Evolutionary conservation across 2,329 filamentous ascomycete species (phyloP), one percentile per base, ranked within the genome.

Genomic region (Fragosphaeria purpurea): DNA sequence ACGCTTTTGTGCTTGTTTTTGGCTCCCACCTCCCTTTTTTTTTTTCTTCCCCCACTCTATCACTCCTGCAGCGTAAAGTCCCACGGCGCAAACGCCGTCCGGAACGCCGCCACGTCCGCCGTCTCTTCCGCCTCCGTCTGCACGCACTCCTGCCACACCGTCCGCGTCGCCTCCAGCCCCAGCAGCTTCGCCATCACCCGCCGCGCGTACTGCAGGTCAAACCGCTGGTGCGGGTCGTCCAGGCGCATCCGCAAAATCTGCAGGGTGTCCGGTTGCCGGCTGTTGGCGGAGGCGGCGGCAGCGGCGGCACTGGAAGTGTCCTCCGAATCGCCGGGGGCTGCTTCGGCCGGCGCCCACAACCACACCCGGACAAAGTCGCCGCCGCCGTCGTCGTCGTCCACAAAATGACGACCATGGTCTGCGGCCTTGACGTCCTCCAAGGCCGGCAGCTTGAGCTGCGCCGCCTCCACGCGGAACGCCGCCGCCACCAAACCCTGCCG

Each of bases 131-230:
- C 79, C 51, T 83, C 73, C 1, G 79, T 78, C 69, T 97, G 90
- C 35, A 75, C 77, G 57, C 88, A 91, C 58, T 95, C 85, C 65
- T 82, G 83, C 93, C 93, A 98, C 57, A 88, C 75, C 48, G 84
- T 70, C n/a, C 93, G 75, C 43, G 79, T 71, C 7, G 35, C 34
- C 65, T 96, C 88, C 44, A 97, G 68, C 3, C 82, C 80, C 47
- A 98, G 72, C 47, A 98, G 71, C 68, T 95, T 96, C 1, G 88
- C 91, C 64, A 97, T 71, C 4, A 96, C 93, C 43, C 82, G 80
- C 41, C 94, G 77, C 4, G 87, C 89, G 61, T 95, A 97, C 63
- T 97, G 91, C 44, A 96, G 68, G 62, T 95, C 89, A 63, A 98
- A 97, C 11, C 85, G 79, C 56, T 85, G 78, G 13, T 79, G 81